These are phyloP conservation scores for Mycena galericulata DNA, from an alignment of 768 basidiomycete genomes.

Conservation along the genomic window DNA sequence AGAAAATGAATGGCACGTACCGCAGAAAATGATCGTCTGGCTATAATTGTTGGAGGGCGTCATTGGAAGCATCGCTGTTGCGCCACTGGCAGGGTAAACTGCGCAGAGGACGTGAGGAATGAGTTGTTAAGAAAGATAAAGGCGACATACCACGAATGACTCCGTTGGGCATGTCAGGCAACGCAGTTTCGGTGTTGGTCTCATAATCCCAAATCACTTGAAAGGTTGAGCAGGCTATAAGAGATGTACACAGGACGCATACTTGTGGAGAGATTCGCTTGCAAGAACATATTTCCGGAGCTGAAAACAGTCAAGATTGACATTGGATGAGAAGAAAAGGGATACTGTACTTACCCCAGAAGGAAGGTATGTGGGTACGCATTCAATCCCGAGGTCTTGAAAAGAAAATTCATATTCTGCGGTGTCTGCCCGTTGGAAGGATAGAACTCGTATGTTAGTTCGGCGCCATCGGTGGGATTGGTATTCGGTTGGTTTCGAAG, in stretches of 20 bases:
- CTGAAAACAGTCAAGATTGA: constrained; percentile 39
- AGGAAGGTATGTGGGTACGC: constrained; percentile 80
- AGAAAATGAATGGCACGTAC: constrained; percentile 53
- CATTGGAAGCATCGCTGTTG: constrained; percentile 89
- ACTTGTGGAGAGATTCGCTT: constrained; percentile 86
- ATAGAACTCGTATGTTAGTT: constrained; percentile 87
- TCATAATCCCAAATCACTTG: constrained; percentile 64
- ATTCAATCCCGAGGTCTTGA: constrained; percentile 81
- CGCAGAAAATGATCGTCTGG: constrained; percentile 90
- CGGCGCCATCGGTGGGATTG: constrained; percentile 77
- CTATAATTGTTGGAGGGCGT: constrained; percentile 91
- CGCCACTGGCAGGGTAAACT: constrained; percentile 56
- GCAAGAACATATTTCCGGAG: constrained; percentile 83
- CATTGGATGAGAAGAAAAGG: not conserved
- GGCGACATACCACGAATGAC: no score
- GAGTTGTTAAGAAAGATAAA: no score
- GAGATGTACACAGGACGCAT: constrained; percentile 42
- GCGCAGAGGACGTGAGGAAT: no score
- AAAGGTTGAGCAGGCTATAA: constrained; percentile 19
- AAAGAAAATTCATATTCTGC: constrained; percentile 72
- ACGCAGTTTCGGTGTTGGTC: constrained; percentile 66
- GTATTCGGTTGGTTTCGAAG: constrained; percentile 78
- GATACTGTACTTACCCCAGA: constrained; percentile 47
- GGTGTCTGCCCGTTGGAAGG: constrained; percentile 69
- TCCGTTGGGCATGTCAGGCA: constrained; percentile 78